phyloP scores from a whole-genome alignment of 2,329 filamentous ascomycete species.

The Laburnicola sp. region DNA sequence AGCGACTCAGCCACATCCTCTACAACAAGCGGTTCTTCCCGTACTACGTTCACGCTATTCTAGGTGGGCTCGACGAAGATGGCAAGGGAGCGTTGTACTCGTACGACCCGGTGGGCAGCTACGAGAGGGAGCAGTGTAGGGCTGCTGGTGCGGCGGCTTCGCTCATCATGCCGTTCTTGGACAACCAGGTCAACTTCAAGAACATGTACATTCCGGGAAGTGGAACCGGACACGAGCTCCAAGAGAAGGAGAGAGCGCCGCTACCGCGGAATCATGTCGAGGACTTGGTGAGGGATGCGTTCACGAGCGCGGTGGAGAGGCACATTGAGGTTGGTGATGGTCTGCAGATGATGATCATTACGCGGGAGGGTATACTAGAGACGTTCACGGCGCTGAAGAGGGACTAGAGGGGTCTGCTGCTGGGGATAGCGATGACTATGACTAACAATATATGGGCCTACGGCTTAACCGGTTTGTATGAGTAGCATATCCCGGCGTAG shows the following conservation, averaged over 20 bases:
- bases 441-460: slow-evolving; percentile 43
- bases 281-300: slow-evolving; percentile 91
- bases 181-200: slow-evolving; percentile 99
- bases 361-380: slow-evolving; percentile 85
- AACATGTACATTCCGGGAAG: slow-evolving; percentile 93
- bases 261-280: slow-evolving; percentile 75
- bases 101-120: slow-evolving; percentile 96
- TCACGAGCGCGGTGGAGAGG: slow-evolving; percentile 95
- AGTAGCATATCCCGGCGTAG: slow-evolving; percentile 21
- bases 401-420: slow-evolving; percentile 33
- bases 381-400: slow-evolving; percentile 78
- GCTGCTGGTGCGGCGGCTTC: slow-evolving; percentile 90
- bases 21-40: slow-evolving; percentile 99
- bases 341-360: slow-evolving; percentile 93
- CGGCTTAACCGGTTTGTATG: slow-evolving; percentile 23
- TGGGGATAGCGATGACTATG: slow-evolving; percentile 41
- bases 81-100: slow-evolving; percentile 93
- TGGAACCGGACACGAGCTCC: slow-evolving; percentile 77
- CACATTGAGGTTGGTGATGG: slow-evolving; percentile 99
- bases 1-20: slow-evolving; percentile 90
- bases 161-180: slow-evolving; percentile 97
- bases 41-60: slow-evolving; percentile 94
- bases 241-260: slow-evolving; percentile 69
- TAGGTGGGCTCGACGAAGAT: slow-evolving; percentile 92
- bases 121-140: slow-evolving; percentile 94